Evolutionary conservation across 2,329 filamentous ascomycete genomes (phyloP), one percentile per base, ranked within the genome.

Genomic region (Aspergillus eucalypticola): DNA sequence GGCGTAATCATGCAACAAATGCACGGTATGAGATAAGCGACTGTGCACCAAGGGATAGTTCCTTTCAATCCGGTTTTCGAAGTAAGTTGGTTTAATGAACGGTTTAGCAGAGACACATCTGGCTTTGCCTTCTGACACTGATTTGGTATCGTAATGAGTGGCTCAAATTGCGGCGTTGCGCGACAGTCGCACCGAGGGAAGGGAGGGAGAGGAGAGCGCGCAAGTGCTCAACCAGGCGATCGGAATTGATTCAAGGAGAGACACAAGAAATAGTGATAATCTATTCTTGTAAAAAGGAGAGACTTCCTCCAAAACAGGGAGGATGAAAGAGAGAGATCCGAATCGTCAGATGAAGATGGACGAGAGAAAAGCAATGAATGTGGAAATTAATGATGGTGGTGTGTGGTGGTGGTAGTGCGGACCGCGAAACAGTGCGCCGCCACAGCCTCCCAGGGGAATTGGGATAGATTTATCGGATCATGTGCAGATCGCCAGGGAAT

Each of bases 381-480:
- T 35, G 32, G 48, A 35, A 21, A 54, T n/a, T 48, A 29, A 27
- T 51, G 55, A 21, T 38, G 41, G 51, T 50, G 32, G 32, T 52
- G 17, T n/a, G 41, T 32, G 11, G 41, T 29, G 27, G 21, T 17
- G 52, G 27, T 48, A 13, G 25, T 23, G 29, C 38, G 32, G 25
- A 35, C 38, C 53, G 38, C 17, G 25, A 29, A 54, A 27, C 52
- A 42, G 23, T 19, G 41, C 41, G 10, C 41, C 41, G 44, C 25
- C 52, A 49, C 57, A 11, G 53, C 50, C 60, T 57, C 32, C 35
- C 56, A 41, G 56, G 42, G 60, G 53, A 46, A 32, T 19, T 25
- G 39, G 19, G 19, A 53, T 35, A 35, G 32, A 35, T 25, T 13
- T 29, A 55, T 46, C 53, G 11, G 39, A 55, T 55, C 38, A 60